These are phyloP conservation scores for Pyrenula massariospora DNA, from an alignment of 495 filamentous ascomycete species.

Conservation along the genomic window DNA sequence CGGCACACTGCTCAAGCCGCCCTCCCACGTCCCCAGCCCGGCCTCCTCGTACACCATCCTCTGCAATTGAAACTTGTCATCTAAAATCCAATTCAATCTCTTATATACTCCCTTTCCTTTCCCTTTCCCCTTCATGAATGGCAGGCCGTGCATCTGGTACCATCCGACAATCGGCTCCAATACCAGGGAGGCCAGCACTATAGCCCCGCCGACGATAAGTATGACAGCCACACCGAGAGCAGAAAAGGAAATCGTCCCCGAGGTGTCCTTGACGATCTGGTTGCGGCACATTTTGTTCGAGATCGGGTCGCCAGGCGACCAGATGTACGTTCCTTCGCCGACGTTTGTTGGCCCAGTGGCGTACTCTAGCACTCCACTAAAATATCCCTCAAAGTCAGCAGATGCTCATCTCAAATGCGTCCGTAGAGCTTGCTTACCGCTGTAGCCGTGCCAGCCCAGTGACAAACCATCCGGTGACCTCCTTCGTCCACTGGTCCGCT, in stretches of 20 bases:
- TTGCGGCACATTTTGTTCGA: neutral
- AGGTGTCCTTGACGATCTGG: neutral
- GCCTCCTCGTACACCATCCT: conserved; percentile 14
- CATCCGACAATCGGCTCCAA: conserved; percentile 6
- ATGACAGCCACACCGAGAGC: conserved; percentile 11
- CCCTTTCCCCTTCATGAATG: neutral
- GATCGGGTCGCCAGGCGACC: neutral
- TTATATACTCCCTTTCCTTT: conserved; percentile 6
- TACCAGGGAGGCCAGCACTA: conserved; percentile 12
- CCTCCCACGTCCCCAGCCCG: conserved; percentile 6
- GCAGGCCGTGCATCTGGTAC: conserved; percentile 3
- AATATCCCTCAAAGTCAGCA: too few relatives aligned
- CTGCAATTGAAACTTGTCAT: conserved; percentile 16
- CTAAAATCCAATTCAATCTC: conserved; percentile 10
- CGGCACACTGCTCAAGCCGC: neutral
- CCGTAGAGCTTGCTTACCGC: too few relatives aligned
- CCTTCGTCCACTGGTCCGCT: conserved; percentile 18
- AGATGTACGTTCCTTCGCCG: neutral
- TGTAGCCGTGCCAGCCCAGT: conserved; percentile 5
- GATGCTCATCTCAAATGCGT: too few relatives aligned
- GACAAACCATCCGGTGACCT: conserved; percentile 11
- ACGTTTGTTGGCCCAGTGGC: conserved; percentile 3
- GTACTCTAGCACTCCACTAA: conserved; percentile 5
- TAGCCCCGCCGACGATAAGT: conserved; percentile 9
- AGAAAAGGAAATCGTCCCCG: neutral